Percentiles rank a stretch among this genome's conserved stretches.
These are phyloP conservation scores for Haberlea rhodopensis DNA, from an alignment of 257 asterid species.

Conservation along the genomic window DNA sequence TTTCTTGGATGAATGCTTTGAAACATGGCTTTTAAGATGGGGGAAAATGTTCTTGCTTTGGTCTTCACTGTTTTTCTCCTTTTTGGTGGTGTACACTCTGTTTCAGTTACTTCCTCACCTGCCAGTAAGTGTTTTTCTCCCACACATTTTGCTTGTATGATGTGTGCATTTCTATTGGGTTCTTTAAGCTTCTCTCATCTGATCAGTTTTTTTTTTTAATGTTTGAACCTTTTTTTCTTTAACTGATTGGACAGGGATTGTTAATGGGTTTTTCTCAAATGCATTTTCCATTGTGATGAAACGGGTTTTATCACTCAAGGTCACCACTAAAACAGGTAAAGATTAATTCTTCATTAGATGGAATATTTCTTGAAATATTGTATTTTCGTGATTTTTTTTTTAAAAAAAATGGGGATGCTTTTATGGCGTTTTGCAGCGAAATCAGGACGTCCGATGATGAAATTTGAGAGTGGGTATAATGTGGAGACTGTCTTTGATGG, in stretches of 20 bases:
- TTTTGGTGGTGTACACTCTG: conserved; percentile 40
- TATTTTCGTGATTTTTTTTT: not conserved
- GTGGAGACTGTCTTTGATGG: conserved; percentile 97
- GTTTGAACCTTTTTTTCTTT: not conserved
- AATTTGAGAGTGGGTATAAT: conserved; percentile 83
- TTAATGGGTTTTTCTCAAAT: conserved; percentile 74
- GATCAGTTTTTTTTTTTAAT: conserved; percentile 29
- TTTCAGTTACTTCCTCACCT: conserved; percentile 65
- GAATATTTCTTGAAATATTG: not conserved
- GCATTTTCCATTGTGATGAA: conserved; percentile 70
- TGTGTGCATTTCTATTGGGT: conserved; percentile 12
- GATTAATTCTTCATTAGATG: conserved; percentile 30
- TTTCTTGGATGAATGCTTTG: not conserved
- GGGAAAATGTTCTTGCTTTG: conserved; percentile 34
- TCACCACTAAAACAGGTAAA: conserved; percentile 72
- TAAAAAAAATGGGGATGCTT: conserved; percentile 1
- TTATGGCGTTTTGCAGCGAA: conserved; percentile 42
- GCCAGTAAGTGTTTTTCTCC: conserved; percentile 51
- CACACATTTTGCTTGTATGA: conserved; percentile 31
- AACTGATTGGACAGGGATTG: conserved; percentile 47
- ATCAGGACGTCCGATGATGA: conserved; percentile 85
- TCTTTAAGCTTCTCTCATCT: conserved; percentile 27
- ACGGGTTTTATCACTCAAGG: conserved; percentile 68
- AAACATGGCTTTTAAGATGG: conserved; percentile 38
- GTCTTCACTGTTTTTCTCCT: conserved; percentile 54